phyloP scores from a whole-genome alignment of 306 rosid genomes.

The Fagus crenata region DNA sequence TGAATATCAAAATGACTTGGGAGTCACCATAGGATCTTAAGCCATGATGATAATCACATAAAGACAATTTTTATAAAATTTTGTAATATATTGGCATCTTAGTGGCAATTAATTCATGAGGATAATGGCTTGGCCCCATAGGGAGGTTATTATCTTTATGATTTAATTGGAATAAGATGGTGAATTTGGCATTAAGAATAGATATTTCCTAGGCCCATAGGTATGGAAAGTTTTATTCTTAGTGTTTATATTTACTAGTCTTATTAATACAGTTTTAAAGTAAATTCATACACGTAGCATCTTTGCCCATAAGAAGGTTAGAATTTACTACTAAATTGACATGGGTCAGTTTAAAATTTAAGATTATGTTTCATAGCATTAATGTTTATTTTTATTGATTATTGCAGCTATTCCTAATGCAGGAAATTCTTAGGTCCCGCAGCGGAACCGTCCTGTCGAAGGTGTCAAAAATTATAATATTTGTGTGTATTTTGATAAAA shows the following conservation, averaged over 20 bases:
- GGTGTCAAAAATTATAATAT: too few species aligned
- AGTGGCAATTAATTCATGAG: background rate
- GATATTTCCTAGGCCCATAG: background rate
- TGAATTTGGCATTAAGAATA: background rate
- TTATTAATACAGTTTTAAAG: background rate
- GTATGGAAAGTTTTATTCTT: background rate
- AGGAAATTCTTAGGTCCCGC: too few species aligned
- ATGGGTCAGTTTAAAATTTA: background rate
- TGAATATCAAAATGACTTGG: too few species aligned
- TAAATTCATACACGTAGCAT: background rate
- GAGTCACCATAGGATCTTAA: too few species aligned
- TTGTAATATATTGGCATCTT: too few species aligned
- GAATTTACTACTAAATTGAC: background rate
- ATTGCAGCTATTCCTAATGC: background rate
- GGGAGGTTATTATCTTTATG: conserved; percentile 1
- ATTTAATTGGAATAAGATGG: background rate
- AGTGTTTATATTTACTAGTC: background rate
- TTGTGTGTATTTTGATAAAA: too few species aligned
- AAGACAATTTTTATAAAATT: too few species aligned
- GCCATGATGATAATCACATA: too few species aligned
- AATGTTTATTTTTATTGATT: background rate
- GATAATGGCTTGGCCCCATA: background rate
- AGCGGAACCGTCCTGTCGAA: too few species aligned
- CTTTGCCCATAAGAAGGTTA: conserved; percentile 10
- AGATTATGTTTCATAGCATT: too few species aligned